Conservation (phyloP, 1,284 basidiomycete genomes). For the Malassezia sympodialis region DNA sequence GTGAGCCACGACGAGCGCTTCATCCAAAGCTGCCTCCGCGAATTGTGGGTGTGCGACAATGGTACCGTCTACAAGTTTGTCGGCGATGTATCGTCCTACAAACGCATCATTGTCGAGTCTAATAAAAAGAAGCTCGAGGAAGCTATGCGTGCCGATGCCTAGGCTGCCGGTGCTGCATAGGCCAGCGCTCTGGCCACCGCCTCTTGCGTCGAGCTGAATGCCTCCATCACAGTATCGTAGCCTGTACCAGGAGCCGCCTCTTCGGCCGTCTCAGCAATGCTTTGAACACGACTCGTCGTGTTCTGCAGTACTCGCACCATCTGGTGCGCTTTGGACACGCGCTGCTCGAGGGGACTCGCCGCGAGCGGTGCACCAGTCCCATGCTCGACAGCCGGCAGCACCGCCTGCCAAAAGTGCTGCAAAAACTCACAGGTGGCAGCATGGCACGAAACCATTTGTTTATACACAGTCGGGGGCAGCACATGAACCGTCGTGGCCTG, state of each 20-base stretch:
- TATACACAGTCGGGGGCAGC: constrained; percentile 66
- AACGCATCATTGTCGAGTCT: constrained; percentile 54
- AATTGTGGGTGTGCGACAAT: constrained; percentile 65
- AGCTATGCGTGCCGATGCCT: neutral
- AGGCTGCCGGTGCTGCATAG: neutral
- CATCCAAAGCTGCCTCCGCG: constrained; percentile 33
- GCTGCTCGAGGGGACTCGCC: neutral
- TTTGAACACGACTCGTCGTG: neutral
- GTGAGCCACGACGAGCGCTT: constrained; percentile 44
- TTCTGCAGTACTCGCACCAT: constrained; percentile 1
- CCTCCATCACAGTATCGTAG: constrained; percentile 5
- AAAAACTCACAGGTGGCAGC: constrained; percentile 90
- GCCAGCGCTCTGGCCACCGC: constrained; percentile 7
- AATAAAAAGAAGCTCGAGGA: constrained; percentile 25
- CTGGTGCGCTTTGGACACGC: neutral
- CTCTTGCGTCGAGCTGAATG: constrained; percentile 1
- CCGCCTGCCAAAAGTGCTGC: constrained; percentile 83
- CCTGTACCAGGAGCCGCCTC: constrained; percentile 5
- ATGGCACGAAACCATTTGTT: constrained; percentile 75
- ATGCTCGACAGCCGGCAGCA: constrained; percentile 56
- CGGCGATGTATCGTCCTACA: constrained; percentile 84
- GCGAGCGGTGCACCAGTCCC: neutral
- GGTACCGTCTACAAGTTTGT: constrained; percentile 71
- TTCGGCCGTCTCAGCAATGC: constrained; percentile 7
- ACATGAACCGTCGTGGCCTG: neutral